These are phyloP conservation scores for Picochlorum costavermella DNA, from an alignment of 139 green algal species.

Conservation along the genomic window DNA sequence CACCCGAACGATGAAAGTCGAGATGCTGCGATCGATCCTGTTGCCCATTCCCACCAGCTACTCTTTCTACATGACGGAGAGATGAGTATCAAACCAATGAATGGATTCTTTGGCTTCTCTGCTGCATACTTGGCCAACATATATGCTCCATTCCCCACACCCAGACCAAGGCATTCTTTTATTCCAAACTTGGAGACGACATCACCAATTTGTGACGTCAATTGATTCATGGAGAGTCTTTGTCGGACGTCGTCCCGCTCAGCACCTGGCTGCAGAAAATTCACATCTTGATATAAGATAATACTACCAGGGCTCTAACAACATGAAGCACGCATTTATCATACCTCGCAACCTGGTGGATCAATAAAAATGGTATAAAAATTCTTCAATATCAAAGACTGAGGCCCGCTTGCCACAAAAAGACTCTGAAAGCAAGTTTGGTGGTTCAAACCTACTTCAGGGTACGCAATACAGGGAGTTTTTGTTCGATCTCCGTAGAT, in stretches of 20 bases:
- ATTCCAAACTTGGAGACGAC: slow-evolving; percentile 26
- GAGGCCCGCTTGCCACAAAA: slow-evolving; percentile 13
- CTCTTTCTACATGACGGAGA: slow-evolving; percentile 21
- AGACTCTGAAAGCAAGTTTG: slow-evolving; percentile 35
- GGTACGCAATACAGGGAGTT: slow-evolving; percentile 34
- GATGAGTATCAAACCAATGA: slow-evolving; percentile 28
- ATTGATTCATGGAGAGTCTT: slow-evolving; percentile 16
- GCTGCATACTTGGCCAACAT: slow-evolving; percentile 23
- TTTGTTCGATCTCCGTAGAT: slow-evolving; percentile 17
- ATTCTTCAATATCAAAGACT: slow-evolving; percentile 29
- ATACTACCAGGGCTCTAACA: no score
- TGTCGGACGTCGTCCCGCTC: neutral
- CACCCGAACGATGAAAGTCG: slow-evolving; percentile 15
- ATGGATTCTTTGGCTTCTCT: neutral
- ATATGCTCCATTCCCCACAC: slow-evolving; percentile 29
- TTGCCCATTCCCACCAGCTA: slow-evolving; percentile 38
- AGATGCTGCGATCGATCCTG: slow-evolving; percentile 10
- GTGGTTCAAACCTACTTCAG: slow-evolving; percentile 42
- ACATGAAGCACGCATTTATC: neutral
- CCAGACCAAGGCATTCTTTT: slow-evolving; percentile 18
- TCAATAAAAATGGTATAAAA: slow-evolving; percentile 37
- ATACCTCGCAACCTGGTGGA: slow-evolving; percentile 29
- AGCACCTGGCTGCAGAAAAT: no score
- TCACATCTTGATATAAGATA: no score
- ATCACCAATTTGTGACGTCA: slow-evolving; percentile 20